Evolutionary conservation across 805 yeast species (phyloP).

Genomic region (Nakazawaea holstii): DNA sequence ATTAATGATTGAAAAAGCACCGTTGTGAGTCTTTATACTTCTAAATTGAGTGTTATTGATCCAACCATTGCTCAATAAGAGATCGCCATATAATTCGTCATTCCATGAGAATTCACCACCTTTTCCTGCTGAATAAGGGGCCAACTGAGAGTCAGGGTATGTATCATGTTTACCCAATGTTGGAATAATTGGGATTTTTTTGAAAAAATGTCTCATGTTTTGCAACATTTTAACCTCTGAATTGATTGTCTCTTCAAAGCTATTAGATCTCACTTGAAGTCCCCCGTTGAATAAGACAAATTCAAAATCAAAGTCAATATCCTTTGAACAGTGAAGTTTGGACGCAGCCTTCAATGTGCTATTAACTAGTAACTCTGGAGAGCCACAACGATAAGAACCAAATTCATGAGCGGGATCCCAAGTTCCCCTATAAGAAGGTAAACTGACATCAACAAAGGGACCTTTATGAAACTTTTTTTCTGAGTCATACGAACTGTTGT

Average conservation of each 20-base stretch:
- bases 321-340: background rate
- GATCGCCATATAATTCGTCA: slow-evolving; percentile 7
- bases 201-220: slow-evolving; percentile 29
- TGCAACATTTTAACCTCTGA: slow-evolving; percentile 28
- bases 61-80: slow-evolving; percentile 6
- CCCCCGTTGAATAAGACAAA: slow-evolving; percentile 37
- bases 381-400: slow-evolving; percentile 35
- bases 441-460: slow-evolving; percentile 24
- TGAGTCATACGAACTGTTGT: slow-evolving; percentile 27
- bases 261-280: slow-evolving; percentile 24
- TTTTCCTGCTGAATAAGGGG: slow-evolving; percentile 17
- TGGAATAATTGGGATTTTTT: slow-evolving; percentile 29
- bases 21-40: slow-evolving; percentile 25
- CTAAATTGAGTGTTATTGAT: background rate
- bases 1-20: slow-evolving; percentile 33
- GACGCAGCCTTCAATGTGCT: slow-evolving; percentile 26
- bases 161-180: slow-evolving; percentile 39
- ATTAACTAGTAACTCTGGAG: slow-evolving; percentile 34
- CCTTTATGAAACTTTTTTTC: slow-evolving; percentile 21
- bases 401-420: slow-evolving; percentile 32
- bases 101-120: slow-evolving; percentile 8
- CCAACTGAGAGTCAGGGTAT: slow-evolving; percentile 38
- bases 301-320: slow-evolving; percentile 22
- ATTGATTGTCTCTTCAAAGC: slow-evolving; percentile 25
- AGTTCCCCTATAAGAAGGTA: slow-evolving; percentile 21